Evolutionary conservation across 1,284 basidiomycete species (phyloP), one percentile per base, ranked within the genome.

Genomic region (Bondarzewia mesenterica): DNA sequence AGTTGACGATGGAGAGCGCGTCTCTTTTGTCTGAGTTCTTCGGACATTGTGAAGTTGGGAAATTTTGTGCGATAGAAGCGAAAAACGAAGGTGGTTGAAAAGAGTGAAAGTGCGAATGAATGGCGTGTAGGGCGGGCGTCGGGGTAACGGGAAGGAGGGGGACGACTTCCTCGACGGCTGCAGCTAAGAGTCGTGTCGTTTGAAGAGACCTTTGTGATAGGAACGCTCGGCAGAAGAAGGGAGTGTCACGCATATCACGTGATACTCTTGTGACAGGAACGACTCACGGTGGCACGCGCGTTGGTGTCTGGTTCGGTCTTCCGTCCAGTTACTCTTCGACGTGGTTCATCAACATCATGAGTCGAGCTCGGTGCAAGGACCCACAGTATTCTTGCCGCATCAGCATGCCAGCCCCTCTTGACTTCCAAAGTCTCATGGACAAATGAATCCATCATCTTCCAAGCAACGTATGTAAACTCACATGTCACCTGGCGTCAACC

Each of bases 401-500:
- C n/a, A n/a, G n/a, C n/a, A n/a, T n/a, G n/a, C n/a, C n/a, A n/a
- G n/a, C n/a, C n/a, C n/a, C n/a, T n/a, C n/a, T n/a, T n/a, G n/a
- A n/a, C n/a, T n/a, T n/a, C n/a, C n/a, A n/a, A n/a, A n/a, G n/a
- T n/a, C n/a, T n/a, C n/a, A n/a, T n/a, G n/a, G n/a, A n/a, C n/a
- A n/a, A 37, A 45, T 37, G 21, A 35, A 14, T 32, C 37, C 35
- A 15, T 26, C 23, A 15, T 26, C 12, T 14, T 20, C 35, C 23
- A n/a, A n/a, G 7, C 16, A 16, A 42, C 32, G 32, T 20, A 43
- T 36, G 15, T 29, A 23, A 16, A 23, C 42, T 39, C 32, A 16
- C 27, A 44, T 16, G 25, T 39, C 4, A 18, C 44, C 37, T 20
- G 20, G 22, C 47, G 29, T 32, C 32, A 44, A 49, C 52, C 47